Evolutionary conservation across 306 rosid genomes (phyloP), one percentile per base, ranked within the genome.

Genomic region (Cyamopsis tetragonoloba): DNA sequence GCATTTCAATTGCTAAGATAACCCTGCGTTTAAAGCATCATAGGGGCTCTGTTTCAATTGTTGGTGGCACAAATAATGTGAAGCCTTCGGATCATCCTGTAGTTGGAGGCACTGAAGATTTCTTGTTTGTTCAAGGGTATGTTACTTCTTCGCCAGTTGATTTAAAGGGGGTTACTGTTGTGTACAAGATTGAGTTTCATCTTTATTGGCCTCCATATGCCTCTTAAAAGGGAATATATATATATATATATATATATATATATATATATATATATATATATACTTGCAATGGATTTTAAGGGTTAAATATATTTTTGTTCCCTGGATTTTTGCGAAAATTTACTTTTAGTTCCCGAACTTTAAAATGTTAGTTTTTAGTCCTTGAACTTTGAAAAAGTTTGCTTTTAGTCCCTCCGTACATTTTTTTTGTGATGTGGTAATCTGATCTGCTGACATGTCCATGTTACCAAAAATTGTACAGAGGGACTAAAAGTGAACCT

Each of bases 171-270:
- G 1, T 70, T 11, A 83, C 86, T 0, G 85, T 86, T 53, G 64
- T 58, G 43, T 88, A 84, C 73, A 84, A 84, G 89, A 50, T 88
- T 31, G 78, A 71, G 5, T 83, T 86, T 80, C 93, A 86, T 71
- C 81, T 91, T 2, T 91, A 86, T 27, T 91, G 93, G 96, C 97
- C 97, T 62, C 96, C 96, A 7, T 91, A 79, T 77, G 56, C 62
- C 13, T 75, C 82, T 22, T 81, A 71, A 61, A 46, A 24, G 14
- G 11, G 6, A n/a, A 0, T 24, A n/a, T 4, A 30, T 32, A n/a
- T n/a, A n/a, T n/a, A n/a, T n/a, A n/a, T n/a, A n/a, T n/a, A n/a
- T n/a, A n/a, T n/a, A n/a, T n/a, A n/a, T n/a, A n/a, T n/a, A n/a
- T n/a, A n/a, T n/a, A n/a, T n/a, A n/a, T n/a, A n/a, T n/a, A n/a